Evolutionary conservation across 768 basidiomycete genomes (phyloP).

Genomic region (Mycena epipterygia): DNA sequence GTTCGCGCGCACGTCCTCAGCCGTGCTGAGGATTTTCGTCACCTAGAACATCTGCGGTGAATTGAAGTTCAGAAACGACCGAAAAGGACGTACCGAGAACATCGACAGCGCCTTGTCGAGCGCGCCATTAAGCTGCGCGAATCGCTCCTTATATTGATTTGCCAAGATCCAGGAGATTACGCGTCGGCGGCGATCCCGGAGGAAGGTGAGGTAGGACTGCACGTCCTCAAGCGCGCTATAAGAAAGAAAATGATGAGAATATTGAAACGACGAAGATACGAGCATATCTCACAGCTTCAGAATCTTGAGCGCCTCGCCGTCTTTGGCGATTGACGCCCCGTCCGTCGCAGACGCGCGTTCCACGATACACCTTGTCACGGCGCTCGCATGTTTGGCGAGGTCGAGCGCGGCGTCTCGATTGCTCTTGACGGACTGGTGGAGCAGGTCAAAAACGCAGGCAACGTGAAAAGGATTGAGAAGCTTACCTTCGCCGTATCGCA

Average conservation of each 20-base stretch:
- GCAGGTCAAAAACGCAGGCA: neutral
- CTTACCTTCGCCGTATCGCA: constrained; percentile 1
- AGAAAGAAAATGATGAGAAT: too few relatives aligned
- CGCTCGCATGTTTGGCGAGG: neutral
- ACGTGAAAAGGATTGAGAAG: neutral
- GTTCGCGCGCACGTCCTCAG: neutral
- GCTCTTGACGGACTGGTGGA: neutral
- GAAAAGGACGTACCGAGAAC: neutral
- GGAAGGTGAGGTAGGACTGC: neutral
- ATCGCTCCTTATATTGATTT: neutral
- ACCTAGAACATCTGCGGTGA: neutral
- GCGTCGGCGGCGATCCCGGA: neutral
- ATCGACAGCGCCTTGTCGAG: constrained; percentile 1
- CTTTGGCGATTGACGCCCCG: neutral
- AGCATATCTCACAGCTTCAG: too few relatives aligned
- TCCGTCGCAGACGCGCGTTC: neutral
- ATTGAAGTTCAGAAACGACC: neutral
- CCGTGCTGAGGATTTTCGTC: neutral
- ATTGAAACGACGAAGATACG: too few relatives aligned
- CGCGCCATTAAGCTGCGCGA: neutral
- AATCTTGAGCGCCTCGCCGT: neutral
- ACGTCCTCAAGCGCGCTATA: neutral
- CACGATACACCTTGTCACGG: neutral
- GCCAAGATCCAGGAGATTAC: neutral
- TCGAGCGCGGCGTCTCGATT: neutral